These are phyloP conservation scores for Cladophialophora exuberans DNA, from an alignment of 2,329 filamentous ascomycete species.

Conservation along the genomic window DNA sequence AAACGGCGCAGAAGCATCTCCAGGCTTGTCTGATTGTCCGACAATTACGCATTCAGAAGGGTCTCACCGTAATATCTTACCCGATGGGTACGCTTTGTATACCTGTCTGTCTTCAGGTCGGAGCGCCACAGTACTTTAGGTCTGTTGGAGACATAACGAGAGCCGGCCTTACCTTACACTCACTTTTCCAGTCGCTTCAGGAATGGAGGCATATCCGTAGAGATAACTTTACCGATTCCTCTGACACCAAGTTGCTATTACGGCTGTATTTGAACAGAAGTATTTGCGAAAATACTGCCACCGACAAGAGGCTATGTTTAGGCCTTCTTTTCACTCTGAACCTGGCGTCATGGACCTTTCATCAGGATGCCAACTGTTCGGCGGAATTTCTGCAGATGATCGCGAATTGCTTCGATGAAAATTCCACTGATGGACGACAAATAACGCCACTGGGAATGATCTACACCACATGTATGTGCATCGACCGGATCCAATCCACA, in stretches of 20 bases:
- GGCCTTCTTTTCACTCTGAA: not conserved
- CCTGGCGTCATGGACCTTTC: not conserved
- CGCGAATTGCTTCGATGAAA: not conserved
- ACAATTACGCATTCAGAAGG: not conserved
- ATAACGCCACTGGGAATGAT: not conserved
- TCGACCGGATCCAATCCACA: not conserved
- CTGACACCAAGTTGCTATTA: not conserved
- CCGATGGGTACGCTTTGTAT: not conserved
- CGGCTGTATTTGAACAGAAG: not conserved
- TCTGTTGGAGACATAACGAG: not conserved
- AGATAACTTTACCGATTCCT: not conserved
- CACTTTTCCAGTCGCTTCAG: not conserved
- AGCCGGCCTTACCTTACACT: not conserved
- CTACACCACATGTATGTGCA: not conserved
- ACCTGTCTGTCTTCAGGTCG: not conserved
- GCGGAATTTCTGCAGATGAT: not conserved
- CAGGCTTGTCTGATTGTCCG: not conserved
- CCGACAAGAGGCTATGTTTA: not conserved
- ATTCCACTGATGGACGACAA: not conserved
- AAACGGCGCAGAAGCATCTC: not conserved
- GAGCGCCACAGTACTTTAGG: not conserved
- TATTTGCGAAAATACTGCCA: not conserved
- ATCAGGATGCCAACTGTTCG: not conserved
- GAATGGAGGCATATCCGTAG: not conserved
- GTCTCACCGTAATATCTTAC: not conserved